Evolutionary conservation across 495 filamentous ascomycete genomes (phyloP).

Genomic region (Chaetomium cochliodes): DNA sequence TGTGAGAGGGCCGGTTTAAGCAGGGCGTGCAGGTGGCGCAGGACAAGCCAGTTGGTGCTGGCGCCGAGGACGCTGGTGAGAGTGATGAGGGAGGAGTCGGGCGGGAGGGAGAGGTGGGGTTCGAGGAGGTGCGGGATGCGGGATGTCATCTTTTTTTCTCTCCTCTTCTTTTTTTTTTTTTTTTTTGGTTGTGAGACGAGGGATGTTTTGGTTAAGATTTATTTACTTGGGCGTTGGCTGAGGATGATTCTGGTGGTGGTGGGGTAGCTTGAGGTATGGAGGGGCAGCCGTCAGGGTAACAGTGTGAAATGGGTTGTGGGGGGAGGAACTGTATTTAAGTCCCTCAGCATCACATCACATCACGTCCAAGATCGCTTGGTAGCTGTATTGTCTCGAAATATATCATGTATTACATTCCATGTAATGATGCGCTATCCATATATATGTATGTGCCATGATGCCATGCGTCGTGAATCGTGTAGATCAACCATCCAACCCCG

Average conservation of each 20-base stretch:
- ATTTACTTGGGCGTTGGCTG: not conserved
- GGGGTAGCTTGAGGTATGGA: conserved; percentile 7
- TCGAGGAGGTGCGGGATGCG: conserved; percentile 61
- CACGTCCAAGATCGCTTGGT: too few relatives aligned
- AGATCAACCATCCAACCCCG: not conserved
- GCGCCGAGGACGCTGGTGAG: conserved; percentile 72
- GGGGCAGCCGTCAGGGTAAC: not conserved
- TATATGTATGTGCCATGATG: too few relatives aligned
- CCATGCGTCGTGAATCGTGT: conserved; percentile 8
- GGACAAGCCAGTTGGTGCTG: conserved; percentile 70
- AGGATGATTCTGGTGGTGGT: not conserved
- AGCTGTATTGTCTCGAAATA: not conserved
- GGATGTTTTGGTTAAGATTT: not conserved
- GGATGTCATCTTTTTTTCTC: conserved; percentile 20
- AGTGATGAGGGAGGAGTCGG: conserved; percentile 53
- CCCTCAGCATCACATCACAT: too few relatives aligned
- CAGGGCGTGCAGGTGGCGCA: conserved; percentile 61
- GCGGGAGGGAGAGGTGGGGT: conserved; percentile 55
- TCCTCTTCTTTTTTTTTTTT: too few relatives aligned
- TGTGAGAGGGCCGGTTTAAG: conserved; percentile 33
- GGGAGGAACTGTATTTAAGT: not conserved
- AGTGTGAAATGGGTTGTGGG: not conserved
- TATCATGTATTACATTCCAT: not conserved
- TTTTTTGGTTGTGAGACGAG: not conserved
- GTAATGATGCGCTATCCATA: conserved; percentile 1